Conservation (phyloP, 1,139 yeast genomes). For the Scheffersomyces segobiensis region DNA sequence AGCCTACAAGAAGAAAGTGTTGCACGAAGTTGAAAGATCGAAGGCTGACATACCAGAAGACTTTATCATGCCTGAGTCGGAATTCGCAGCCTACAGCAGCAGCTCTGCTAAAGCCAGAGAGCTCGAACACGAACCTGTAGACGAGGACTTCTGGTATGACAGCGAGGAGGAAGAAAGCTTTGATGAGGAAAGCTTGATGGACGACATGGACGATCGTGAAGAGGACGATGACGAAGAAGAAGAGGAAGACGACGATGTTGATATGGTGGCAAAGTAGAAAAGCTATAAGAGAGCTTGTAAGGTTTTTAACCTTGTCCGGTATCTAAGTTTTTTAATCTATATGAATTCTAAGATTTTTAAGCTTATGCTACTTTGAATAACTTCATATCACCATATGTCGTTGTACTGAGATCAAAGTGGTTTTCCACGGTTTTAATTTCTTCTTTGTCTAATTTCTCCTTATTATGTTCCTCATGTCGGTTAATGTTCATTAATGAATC, state of each 20-base stretch:
- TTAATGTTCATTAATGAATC: not conserved
- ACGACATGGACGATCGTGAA: slow-evolving; percentile 53
- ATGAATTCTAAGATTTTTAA: not conserved
- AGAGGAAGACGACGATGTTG: slow-evolving; percentile 46
- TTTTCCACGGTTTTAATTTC: not conserved
- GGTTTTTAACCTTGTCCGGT: not conserved
- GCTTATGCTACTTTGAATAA: not conserved
- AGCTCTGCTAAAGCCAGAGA: slow-evolving; percentile 38
- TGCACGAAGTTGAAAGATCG: slow-evolving; percentile 80
- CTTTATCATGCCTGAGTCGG: slow-evolving; percentile 72
- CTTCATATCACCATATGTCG: not conserved
- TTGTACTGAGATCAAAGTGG: not conserved
- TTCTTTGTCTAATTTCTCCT: not conserved
- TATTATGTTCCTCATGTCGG: not conserved
- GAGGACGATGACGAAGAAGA: slow-evolving; percentile 61
- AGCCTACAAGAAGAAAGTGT: slow-evolving; percentile 75
- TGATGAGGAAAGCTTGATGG: slow-evolving; percentile 57
- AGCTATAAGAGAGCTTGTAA: not conserved
- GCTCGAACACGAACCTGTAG: slow-evolving; percentile 65
- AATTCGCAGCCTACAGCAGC: slow-evolving; percentile 60
- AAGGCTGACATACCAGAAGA: slow-evolving; percentile 84
- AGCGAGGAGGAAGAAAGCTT: slow-evolving; percentile 56
- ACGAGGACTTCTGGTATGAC: slow-evolving; percentile 87
- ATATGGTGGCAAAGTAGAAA: slow-evolving; percentile 29
- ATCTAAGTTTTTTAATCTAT: not conserved